Base-by-base conservation (phyloP, 768 basidiomycete species). In the Leucosporidium scottii region DNA sequence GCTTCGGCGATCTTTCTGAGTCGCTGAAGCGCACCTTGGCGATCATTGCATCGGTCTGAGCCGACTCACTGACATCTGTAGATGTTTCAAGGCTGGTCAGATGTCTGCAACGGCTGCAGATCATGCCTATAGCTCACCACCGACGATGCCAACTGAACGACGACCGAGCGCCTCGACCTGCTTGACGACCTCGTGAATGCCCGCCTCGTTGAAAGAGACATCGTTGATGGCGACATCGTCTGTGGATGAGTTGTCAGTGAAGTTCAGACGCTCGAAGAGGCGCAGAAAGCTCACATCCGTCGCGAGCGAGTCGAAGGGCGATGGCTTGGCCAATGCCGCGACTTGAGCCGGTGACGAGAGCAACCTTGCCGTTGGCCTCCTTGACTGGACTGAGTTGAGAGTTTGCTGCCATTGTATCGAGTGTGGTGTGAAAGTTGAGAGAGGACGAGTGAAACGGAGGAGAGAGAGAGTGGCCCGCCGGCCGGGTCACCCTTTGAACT, bases 151-250 rank as follows among this genome's bases (percentile, higher is more conserved):
- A 50, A 59, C 57, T 8, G 49, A 15, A 34, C 64, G 64, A 30
- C 66, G 61, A 17, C 70, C 70, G 23, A 61, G 47, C 36, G 53
- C 59, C 34, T 66, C 55, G 36, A 72, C 60, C 31, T 66, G 53
- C 31, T 65, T 69, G 60, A 69, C 71, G 27, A 64, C 47, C 5
- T 49, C 36, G 44, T 69, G 59, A 12, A 67, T 59, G 4, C 50
- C 59, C 8, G 27, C 25, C 47, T 65, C 27, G 50, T 64, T 58
- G n/a, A 23, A 27, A 6, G 25, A 20, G 59, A 71, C 58, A 39
- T 71, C 69, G 59, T 70, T 70, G 61, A 70, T 64, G 20, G 65
- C 69, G 34, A 70, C 65, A 30, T 70, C 60, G 39, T 59, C 50
- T 51, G 23, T 51, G 2, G 15, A 15, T 15, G 15, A 10, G 6